Conservation (phyloP, 2,329 filamentous ascomycete genomes). For the Botryotinia narcissicola region DNA sequence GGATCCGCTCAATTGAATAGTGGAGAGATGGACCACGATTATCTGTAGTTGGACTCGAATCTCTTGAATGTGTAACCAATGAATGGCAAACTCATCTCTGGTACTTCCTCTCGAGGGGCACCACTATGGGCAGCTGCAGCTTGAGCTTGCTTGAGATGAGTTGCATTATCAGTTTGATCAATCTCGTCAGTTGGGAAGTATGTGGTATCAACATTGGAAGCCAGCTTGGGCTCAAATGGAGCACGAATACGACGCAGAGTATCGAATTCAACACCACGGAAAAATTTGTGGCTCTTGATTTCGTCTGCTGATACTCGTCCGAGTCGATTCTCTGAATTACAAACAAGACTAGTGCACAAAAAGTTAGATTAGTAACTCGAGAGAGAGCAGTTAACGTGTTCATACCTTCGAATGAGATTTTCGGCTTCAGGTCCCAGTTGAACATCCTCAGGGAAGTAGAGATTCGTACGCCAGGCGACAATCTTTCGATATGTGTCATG, state of each 20-base stretch:
- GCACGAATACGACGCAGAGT: slow-evolving; percentile 88
- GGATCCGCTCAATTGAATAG: neutral
- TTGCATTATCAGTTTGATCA: slow-evolving; percentile 91
- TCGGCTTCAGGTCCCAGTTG: slow-evolving; percentile 85
- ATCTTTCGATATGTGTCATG: slow-evolving; percentile 99
- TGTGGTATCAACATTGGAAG: slow-evolving; percentile 90
- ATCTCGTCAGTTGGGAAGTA: slow-evolving; percentile 99
- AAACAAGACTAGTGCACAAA: slow-evolving; percentile 67
- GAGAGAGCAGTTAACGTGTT: slow-evolving; percentile 22
- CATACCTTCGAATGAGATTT: slow-evolving; percentile 85
- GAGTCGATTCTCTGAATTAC: slow-evolving; percentile 88
- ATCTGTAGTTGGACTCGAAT: slow-evolving; percentile 73
- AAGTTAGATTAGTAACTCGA: slow-evolving; percentile 32
- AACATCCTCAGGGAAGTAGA: slow-evolving; percentile 96
- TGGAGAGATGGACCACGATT: slow-evolving; percentile 29
- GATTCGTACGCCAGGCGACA: slow-evolving; percentile 92
- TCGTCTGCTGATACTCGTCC: slow-evolving; percentile 84
- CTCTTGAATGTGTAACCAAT: slow-evolving; percentile 98
- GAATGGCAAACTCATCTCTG: slow-evolving; percentile 94
- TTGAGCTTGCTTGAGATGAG: slow-evolving; percentile 67
- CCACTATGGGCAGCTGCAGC: slow-evolving; percentile 59
- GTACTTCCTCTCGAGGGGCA: slow-evolving; percentile 66
- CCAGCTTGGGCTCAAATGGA: slow-evolving; percentile 91
- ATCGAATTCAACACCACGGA: slow-evolving; percentile 94
- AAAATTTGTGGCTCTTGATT: slow-evolving; percentile 93